These are phyloP conservation scores for Scolecobasidium constrictum DNA, from an alignment of 2,329 filamentous ascomycete species.

Conservation along the genomic window DNA sequence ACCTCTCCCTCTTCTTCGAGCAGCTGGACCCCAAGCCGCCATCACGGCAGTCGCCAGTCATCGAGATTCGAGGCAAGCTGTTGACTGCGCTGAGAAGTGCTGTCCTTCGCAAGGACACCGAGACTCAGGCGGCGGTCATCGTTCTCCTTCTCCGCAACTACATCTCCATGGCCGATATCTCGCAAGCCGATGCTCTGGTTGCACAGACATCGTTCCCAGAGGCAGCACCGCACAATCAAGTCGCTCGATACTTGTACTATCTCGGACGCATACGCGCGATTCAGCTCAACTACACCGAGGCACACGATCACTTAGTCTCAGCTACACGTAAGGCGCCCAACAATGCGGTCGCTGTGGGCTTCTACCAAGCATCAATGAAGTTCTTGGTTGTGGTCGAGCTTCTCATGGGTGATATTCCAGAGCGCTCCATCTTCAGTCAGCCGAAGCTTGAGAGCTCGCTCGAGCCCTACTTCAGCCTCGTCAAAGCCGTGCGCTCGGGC, in stretches of 20 bases:
- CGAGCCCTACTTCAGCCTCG: conserved; percentile 85
- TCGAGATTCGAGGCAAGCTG: conserved; percentile 74
- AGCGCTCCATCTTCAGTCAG: conserved; percentile 87
- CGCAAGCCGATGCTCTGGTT: conserved; percentile 89
- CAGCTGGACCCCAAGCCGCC: conserved; percentile 78
- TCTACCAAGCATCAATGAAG: conserved; percentile 93
- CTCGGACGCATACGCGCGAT: conserved; percentile 92
- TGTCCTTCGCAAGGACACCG: conserved; percentile 92
- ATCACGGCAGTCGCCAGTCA: conserved; percentile 77
- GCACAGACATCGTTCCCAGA: conserved; percentile 93
- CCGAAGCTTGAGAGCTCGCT: conserved; percentile 76
- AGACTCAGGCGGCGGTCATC: conserved; percentile 94
- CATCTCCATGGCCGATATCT: conserved; percentile 89
- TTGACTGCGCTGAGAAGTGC: conserved; percentile 84
- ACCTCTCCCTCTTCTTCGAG: conserved; percentile 93
- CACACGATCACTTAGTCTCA: conserved; percentile 84
- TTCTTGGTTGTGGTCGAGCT: conserved; percentile 93
- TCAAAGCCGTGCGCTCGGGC: conserved; percentile 92
- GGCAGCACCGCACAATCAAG: conserved; percentile 93
- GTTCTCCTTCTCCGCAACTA: conserved; percentile 93
- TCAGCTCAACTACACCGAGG: conserved; percentile 92
- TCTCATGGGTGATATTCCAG: conserved; percentile 96
- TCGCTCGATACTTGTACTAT: conserved; percentile 95
- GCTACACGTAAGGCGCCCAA: conserved; percentile 93
- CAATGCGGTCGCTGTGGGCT: conserved; percentile 78